Base-by-base conservation (phyloP, 805 yeast genomes). In the Candida argentea region DNA sequence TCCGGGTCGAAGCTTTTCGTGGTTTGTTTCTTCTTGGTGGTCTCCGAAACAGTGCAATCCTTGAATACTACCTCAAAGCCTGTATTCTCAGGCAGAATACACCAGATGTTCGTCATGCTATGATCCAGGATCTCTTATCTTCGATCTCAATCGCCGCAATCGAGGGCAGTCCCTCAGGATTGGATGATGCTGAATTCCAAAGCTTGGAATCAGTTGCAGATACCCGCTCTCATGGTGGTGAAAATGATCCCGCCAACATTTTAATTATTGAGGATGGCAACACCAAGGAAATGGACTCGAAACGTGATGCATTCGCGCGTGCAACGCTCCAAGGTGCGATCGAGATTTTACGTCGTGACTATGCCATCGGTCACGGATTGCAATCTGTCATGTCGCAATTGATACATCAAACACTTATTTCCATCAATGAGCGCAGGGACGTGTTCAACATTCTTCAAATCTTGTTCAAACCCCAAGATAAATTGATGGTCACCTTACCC, bases 21-120 rank as follows among this genome's bases (percentile, higher is more conserved):
- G 81, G 85, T 0, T 44, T 91, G 17, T 56, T 91, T 28, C 40
- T 67, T 4, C 55, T 83, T 26, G 95, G 96, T 13, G 95, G 91
- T 1, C 50, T 87, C 37, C 76, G 75, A 34, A 82, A 83, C 41
- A 50, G 60, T 9, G 57, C 61, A 17, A 59, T 86, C 3, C 45
- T 86, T 36, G 56, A 65, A 12, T 82, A 82, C 40, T 71, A 76
- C 34, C 73, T 83, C 39, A 61, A 70, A 16, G 51, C 71, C 0
- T 47, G 75, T 28, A 59, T 73, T 16, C 55, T 77, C 20, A 87
- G 79, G 22, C 55, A 61, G 2, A 26, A 42, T 2, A 69, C 80
- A 1, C 53, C 65, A 2, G 62, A 61, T 27, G 52, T 85, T 22
- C 66, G 73, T 26, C 54, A 58, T 14, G 61, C 67, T 8, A 43